Evolutionary conservation across 108 stramenopile genomes (phyloP), one percentile per base, ranked within the genome.

Genomic region (Skeletonema menzelii): DNA sequence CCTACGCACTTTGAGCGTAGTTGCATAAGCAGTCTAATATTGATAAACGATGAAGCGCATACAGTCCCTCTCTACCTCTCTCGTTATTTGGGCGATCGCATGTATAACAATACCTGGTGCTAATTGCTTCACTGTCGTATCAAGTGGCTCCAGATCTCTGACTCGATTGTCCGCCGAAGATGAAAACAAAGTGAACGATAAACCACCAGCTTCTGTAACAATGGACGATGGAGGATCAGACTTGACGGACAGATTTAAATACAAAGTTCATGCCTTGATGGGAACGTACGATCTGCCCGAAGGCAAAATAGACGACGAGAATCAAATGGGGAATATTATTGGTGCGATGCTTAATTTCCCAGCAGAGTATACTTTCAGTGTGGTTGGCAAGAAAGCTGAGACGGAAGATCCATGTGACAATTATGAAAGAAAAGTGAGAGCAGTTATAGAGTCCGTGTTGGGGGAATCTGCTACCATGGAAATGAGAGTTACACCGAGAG

Each of bases 201-300:
- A 58, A 58, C 34, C 67, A 13, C 22, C 59, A 62, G n/a, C 82
- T 22, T 65, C 65, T 5, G 67, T 69, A 24, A 67, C 12, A 37
- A 73, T 82, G 19, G 70, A 82, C 38, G 77, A 86, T 32, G 81
- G 77, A 10, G 68, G 68, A 32, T 64, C 68, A 4, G 85, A 89
- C 53, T 69, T 90, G 53, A 87, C 87, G 13, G 91, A 92, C 72
- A 71, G 91, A 17, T 92, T 92, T 76, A 92, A 92, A 64, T 88
- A 90, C 77, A 64, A 78, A 71, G 88, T 92, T 0, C 83, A 92
- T 63, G 91, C 91, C 12, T 77, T 92, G 35, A 88, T 92, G 89
- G 91, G 91, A 30, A 69, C 65, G 6, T 92, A 77, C 59, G 89
- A 92, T 76, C 88, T 88, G 24, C 55, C 59, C 1, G 31, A 61